Percentiles rank a stretch among this genome's conserved stretches.
Conservation (phyloP, 1,139 yeast species). For the Nadsonia starkeyi-henricii region DNA sequence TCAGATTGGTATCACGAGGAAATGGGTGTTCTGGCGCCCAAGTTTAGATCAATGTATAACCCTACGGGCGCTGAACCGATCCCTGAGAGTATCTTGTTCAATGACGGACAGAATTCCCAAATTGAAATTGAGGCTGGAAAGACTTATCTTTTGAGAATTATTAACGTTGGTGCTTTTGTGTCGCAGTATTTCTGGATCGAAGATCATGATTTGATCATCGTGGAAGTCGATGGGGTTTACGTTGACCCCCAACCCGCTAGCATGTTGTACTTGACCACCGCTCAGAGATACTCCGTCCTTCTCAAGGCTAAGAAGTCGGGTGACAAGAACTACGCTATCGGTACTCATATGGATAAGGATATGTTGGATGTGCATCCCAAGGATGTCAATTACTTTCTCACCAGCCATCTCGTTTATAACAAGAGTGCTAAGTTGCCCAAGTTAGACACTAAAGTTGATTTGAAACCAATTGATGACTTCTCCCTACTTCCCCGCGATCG, state of each 20-base stretch:
- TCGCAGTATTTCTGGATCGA: conserved; percentile 77
- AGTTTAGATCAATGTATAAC: conserved; percentile 55
- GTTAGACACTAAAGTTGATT: background rate
- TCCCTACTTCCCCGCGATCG: conserved; percentile 42
- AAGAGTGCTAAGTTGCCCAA: conserved; percentile 13
- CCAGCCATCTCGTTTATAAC: conserved; percentile 55
- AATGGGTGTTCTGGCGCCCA: conserved; percentile 34
- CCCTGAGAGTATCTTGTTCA: conserved; percentile 64
- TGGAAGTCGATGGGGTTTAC: conserved; percentile 70
- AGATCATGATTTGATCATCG: conserved; percentile 65
- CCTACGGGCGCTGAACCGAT: conserved; percentile 97
- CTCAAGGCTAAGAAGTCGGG: conserved; percentile 51
- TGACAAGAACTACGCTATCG: conserved; percentile 54
- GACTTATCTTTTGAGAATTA: conserved; percentile 63
- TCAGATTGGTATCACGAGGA: conserved; percentile 77
- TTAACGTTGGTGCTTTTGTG: conserved; percentile 75
- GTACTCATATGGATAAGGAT: conserved; percentile 59
- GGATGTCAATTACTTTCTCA: conserved; percentile 50
- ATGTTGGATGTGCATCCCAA: conserved; percentile 66
- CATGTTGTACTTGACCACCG: conserved; percentile 52
- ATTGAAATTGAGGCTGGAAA: conserved; percentile 64
- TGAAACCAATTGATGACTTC: conserved; percentile 36
- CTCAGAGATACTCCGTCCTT: conserved; percentile 66
- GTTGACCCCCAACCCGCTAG: conserved; percentile 52
- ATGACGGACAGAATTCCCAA: conserved; percentile 60